These are phyloP conservation scores for Cytospora piceae DNA, from an alignment of 2,329 filamentous ascomycete genomes.

Conservation along the genomic window DNA sequence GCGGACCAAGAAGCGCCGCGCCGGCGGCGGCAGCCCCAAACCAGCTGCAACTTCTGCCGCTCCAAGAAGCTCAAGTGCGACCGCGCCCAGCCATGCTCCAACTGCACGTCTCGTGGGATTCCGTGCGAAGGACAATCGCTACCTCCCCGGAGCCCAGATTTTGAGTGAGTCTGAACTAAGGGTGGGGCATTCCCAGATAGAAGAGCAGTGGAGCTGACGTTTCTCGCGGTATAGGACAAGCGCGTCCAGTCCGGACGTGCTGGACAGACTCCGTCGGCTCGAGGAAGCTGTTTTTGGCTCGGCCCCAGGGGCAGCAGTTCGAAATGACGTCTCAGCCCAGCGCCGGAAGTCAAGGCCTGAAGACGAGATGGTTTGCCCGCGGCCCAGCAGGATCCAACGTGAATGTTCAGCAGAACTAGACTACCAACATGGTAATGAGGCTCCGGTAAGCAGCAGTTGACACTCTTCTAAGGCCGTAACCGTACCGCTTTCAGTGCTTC, in stretches of 20 bases:
- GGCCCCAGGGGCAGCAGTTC: not conserved
- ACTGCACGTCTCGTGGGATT: constrained; percentile 36
- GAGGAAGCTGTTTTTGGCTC: constrained; percentile 37
- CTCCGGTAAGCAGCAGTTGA: constrained; percentile 13
- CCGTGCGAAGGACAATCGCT: constrained; percentile 33
- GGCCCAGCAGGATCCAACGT: not conserved
- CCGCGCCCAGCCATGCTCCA: constrained; percentile 36
- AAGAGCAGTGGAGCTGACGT: not conserved
- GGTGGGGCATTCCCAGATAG: not conserved
- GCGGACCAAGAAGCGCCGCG: constrained; percentile 5
- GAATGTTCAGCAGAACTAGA: constrained; percentile 23
- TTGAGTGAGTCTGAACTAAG: not conserved
- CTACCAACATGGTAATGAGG: constrained; percentile 11
- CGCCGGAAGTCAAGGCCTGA: not conserved
- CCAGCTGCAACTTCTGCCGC: constrained; percentile 40
- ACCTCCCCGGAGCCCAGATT: not conserved
- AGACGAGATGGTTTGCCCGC: not conserved
- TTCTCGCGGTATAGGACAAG: not conserved
- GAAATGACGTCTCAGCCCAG: not conserved
- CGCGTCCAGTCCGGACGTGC: constrained; percentile 26
- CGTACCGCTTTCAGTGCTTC: not conserved
- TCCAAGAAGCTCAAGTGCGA: constrained; percentile 42
- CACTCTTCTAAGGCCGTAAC: not conserved
- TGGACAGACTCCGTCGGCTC: constrained; percentile 35
- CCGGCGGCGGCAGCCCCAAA: constrained; percentile 37